Evolutionary conservation across 2,329 filamentous ascomycete genomes (phyloP), one percentile per base, ranked within the genome.

Genomic region (Tolypocladium endophyticum): DNA sequence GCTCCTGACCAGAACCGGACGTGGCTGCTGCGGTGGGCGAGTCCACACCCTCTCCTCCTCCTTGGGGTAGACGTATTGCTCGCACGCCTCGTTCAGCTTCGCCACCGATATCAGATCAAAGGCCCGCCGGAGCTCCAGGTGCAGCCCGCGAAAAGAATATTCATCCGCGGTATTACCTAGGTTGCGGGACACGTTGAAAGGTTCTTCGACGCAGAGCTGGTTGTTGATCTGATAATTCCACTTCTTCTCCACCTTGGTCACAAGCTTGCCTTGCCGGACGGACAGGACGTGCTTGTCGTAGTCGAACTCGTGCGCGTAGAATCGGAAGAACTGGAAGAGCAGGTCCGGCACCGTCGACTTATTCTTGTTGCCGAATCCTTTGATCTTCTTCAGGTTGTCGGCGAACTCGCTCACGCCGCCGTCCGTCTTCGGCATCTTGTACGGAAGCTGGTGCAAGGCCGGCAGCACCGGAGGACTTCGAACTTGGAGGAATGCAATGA

Each of bases 151-250:
- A 74, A 96, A 97, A 0, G 94, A 93, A 52, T 90, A 95, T 71
- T 96, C 92, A 70, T 99, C 94, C 11, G 92, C 94, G 2, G 94
- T 97, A 68, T 99, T 99, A 50, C 92, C 94, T 54, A 99, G 79
- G 71, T 99, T 99, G 50, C 94, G 85, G 41, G 82, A 81, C 4
- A 82, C 88, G 68, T 96, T 99, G 79, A 99, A 99, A 0, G 94
- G 94, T 72, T 99, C 94, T 71, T 99, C 94, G 14, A 99, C 90
- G 71, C 93, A 97, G 38, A 99, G 81, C 63, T 89, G 86, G 68
- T 96, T 94, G 68, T 92, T 92, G 60, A 87, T 77, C 41, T 84
- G 80, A 57, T 89, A 80, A 68, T 92, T 85, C 94, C 94, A 97
- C 33, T 87, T 87, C 77, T 97, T 97, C 60, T 91, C 90, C 63